Percentiles rank a stretch among this genome's conserved stretches.
Evolutionary conservation across 2,329 filamentous ascomycete genomes (phyloP).

Genomic region (Incumbomyces delicatus): DNA sequence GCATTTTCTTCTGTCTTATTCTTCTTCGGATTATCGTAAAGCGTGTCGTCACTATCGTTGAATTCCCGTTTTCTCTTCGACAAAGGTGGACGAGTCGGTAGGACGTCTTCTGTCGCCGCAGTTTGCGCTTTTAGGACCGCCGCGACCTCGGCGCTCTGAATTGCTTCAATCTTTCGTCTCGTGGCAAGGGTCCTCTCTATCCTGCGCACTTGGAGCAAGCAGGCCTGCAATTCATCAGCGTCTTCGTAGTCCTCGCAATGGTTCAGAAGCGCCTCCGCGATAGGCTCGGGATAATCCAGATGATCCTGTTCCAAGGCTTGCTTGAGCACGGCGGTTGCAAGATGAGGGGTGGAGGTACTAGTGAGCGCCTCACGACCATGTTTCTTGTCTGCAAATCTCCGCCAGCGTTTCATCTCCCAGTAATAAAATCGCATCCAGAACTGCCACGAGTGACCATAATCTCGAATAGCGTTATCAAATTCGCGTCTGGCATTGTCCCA

Average conservation of each 20-base stretch:
- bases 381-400: slow-evolving; percentile 45
- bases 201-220: slow-evolving; percentile 63
- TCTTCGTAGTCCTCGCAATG: slow-evolving; percentile 82
- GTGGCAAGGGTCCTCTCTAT: slow-evolving; percentile 53
- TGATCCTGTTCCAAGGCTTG: slow-evolving; percentile 52
- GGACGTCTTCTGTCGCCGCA: slow-evolving; percentile 17
- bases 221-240: slow-evolving; percentile 62
- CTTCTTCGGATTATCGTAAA: slow-evolving; percentile 47
- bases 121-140: slow-evolving; percentile 23
- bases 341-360: slow-evolving; percentile 55
- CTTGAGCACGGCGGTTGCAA: slow-evolving; percentile 66
- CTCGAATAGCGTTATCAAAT: slow-evolving; percentile 63
- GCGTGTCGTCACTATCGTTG: slow-evolving; percentile 42
- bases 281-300: slow-evolving; percentile 42
- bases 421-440: slow-evolving; percentile 91
- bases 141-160: slow-evolving; percentile 31
- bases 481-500: slow-evolving; percentile 65
- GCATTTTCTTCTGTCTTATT: slow-evolving; percentile 40
- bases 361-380: slow-evolving; percentile 41
- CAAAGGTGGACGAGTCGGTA: slow-evolving; percentile 18
- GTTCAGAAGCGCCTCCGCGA: slow-evolving; percentile 37
- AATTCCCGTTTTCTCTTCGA: slow-evolving; percentile 63
- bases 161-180: slow-evolving; percentile 57
- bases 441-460: slow-evolving; percentile 68
- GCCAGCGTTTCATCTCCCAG: slow-evolving; percentile 76